Conservation (phyloP, 2,329 filamentous ascomycete genomes). For the Neophaeococcomyces aloes region DNA sequence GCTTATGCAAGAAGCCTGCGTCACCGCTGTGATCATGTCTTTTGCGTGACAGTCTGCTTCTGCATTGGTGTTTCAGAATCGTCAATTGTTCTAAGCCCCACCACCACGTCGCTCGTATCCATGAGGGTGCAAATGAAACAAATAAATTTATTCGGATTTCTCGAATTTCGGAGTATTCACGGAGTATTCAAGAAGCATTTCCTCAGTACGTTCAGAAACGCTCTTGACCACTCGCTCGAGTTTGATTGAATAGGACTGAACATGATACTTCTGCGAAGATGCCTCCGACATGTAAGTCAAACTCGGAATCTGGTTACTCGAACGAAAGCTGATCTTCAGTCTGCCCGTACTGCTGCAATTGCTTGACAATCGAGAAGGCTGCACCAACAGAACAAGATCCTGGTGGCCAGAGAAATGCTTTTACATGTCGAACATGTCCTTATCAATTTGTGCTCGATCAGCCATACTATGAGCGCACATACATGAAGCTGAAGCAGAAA, state of each 20-base stretch:
- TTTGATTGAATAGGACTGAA: neutral
- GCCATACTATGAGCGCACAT: conserved; percentile 69
- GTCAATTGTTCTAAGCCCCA: neutral
- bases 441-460: conserved; percentile 77
- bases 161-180: neutral
- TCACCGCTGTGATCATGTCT: too few species aligned
- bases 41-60: too few species aligned
- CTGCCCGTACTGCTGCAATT: conserved; percentile 42
- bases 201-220: too few species aligned
- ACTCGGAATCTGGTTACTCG: conserved; percentile 2
- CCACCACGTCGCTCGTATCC: neutral
- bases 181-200: too few species aligned
- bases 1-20: too few species aligned
- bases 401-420: conserved; percentile 57
- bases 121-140: conserved; percentile 2
- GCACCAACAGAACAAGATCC: conserved; percentile 30
- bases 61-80: neutral
- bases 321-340: conserved; percentile 24
- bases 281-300: conserved; percentile 31
- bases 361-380: conserved; percentile 36
- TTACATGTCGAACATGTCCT: conserved; percentile 91
- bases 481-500: conserved; percentile 72
- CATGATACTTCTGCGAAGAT: conserved; percentile 16
- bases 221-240: too few species aligned
- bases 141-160: neutral